These are phyloP conservation scores for Macadamia integrifolia DNA, from an alignment of 164 flowering plant genomes.

Conservation along the genomic window DNA sequence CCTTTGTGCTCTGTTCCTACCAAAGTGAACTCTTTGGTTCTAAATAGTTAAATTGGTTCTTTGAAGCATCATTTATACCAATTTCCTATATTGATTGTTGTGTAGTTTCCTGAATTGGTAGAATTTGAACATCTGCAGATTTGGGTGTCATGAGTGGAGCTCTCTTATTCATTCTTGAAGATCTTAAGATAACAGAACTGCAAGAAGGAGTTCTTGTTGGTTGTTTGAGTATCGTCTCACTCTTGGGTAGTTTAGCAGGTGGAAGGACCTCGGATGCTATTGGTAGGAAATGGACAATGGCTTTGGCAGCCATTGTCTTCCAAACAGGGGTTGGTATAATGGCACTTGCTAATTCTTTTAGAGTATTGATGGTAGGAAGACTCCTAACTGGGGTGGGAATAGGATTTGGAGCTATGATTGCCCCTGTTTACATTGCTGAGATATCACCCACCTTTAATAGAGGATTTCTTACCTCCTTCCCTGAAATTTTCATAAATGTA, in stretches of 20 bases:
- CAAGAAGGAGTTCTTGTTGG: constrained; percentile 36
- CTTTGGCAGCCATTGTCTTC: constrained; percentile 13
- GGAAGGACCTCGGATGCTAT: constrained; percentile 31
- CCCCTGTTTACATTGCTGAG: constrained; percentile 9
- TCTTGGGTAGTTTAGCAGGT: constrained; percentile 34
- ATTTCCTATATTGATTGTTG: too few species aligned
- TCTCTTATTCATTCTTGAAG: constrained; percentile 33
- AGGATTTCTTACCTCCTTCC: constrained; percentile 21
- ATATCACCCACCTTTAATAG: constrained; percentile 29
- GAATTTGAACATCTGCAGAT: constrained; percentile 17
- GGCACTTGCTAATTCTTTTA: constrained; percentile 31
- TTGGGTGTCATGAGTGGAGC: constrained; percentile 51
- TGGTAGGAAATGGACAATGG: too few species aligned
- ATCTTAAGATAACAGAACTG: constrained; percentile 32
- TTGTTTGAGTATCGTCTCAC: constrained; percentile 29
- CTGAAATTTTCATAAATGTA: constrained; percentile 25
- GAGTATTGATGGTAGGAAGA: constrained; percentile 29
- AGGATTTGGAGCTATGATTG: constrained; percentile 37
- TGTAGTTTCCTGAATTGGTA: too few species aligned
- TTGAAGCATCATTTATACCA: too few species aligned
- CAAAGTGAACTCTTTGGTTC: constrained; percentile 27
- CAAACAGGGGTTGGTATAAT: constrained; percentile 32
- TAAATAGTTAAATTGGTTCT: too few species aligned
- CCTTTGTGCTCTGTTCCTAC: constrained; percentile 90
- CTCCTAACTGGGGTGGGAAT: constrained; percentile 36